Evolutionary conservation across 1,284 basidiomycete species (phyloP), one percentile per base, ranked within the genome.

Genomic region (Mycosarcoma maydis): DNA sequence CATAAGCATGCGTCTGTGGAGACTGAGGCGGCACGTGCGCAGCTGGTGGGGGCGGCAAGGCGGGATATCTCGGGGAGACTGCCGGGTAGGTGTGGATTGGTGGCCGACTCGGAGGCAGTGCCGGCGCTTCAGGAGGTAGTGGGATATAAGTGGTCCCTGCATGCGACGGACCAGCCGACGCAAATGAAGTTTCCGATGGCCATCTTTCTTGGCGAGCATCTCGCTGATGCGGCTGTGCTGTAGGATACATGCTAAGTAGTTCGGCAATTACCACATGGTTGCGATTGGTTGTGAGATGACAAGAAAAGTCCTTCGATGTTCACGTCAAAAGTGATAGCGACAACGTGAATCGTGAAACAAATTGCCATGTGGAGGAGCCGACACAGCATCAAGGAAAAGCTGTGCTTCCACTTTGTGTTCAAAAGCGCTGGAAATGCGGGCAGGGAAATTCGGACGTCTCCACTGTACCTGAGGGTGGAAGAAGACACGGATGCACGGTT

Each of bases 101-200:
- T 17, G 47, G 33, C 17, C 38, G 59, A 19, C 41, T n/a, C 4
- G 52, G 52, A 22, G 59, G 52, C 47, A 55, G 43, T 29, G 47
- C 34, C 8, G 59, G 59, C 17, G 59, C 59, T 37, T 30, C 40
- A 33, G 42, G 4, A 32, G 59, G 52, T 19, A 55, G 26, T 9
- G 52, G 43, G 16, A 55, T 27, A 39, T 46, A 55, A 2, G 47
- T 26, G 8, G 33, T 44, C 13, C 23, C n/a, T 4, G 32, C 14
- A 3, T 46, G 42, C 37, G 32, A 27, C 2, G 51, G 39, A 10
- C 45, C 30, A 24, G 40, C 34, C 19, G 46, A 44, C 16, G 22
- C 22, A 14, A 38, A 30, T 6, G 46, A 42, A 16, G 36, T 10
- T 13, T 33, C 46, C 6, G 38, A 22, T 14, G 26, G 32, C 51